Base-by-base conservation (phyloP, 306 rosid species). In the Dryas drummondii region DNA sequence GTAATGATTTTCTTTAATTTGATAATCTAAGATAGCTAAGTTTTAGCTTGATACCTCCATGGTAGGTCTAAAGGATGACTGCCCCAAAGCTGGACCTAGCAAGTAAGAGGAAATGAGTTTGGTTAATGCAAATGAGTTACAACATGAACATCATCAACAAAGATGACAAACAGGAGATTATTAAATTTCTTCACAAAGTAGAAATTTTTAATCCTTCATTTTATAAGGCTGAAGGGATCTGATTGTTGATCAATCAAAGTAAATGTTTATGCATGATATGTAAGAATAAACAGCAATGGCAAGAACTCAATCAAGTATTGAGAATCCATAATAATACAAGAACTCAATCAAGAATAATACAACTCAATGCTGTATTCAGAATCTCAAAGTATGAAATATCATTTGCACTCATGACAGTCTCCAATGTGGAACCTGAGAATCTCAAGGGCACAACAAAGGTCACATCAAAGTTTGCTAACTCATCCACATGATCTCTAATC, bases 1-100 rank as follows among this genome's bases (percentile, higher is more conserved):
- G 13, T 55, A 50, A 60, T 32, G 42, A 12, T 49, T 13, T 26
- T 50, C 19, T 42, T 6, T 70, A 3, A 45, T n/a, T 26, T 37
- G 13, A 69, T 67, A 17, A 68, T 6, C 72, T 45, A 68, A 64
- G 46, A 68, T 10, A 66, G 57, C 17, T 47, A 53, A 58, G 27
- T 54, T 72, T 62, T 45, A 67, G 81, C 61, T 62, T 49, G 58
- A 58, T 91, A 94, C 98, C 97, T 91, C 94, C 85, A 84, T 83
- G 64, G 82, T 75, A 75, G 89, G 85, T 74, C 83, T 77, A 76
- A 88, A 75, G 62, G 88, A 84, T 53, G 84, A 41, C 46, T 76
- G 73, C 74, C 87, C 88, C 73, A 72, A 52, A 66, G 92, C 88
- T 71, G 82, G 70, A 85, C 84, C 97, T 93, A 82, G 76, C 66